Evolutionary conservation across 306 rosid species (phyloP), one percentile per base, ranked within the genome.

Genomic region (Clitoria ternatea): DNA sequence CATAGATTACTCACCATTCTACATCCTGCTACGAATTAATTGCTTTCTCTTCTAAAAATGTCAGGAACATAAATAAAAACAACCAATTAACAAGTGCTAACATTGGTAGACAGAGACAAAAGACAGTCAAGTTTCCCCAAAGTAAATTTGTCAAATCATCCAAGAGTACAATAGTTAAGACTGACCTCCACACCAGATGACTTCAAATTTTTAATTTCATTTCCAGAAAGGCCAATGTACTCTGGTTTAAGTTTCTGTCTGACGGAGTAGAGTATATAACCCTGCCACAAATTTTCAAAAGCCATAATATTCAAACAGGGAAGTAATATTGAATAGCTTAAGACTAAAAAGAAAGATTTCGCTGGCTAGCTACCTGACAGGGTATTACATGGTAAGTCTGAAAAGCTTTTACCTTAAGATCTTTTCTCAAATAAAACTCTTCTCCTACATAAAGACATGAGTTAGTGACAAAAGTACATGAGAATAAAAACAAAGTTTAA

Each of bases 121-220:
- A 6, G 19, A 49, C 23, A 37, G 35, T 43, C 29, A 23, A 29
- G 69, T 53, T 60, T 59, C 20, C 66, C 39, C 65, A 10, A 60
- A n/a, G 42, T 39, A 61, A 49, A 40, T 63, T 70, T 57, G 12
- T 22, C 42, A 59, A 70, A 74, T 48, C 50, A 39, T 54, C 20
- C n/a, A 84, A 22, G 44, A 72, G 61, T 67, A 35, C 10, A 66
- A 66, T 15, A 59, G 59, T 47, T 48, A 78, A 75, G 77, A 84
- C 97, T 75, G 40, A 93, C 98, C 98, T 90, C 94, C 75, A 81
- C 92, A 67, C 96, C 92, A 47, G 92, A 85, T 6, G 60, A 81
- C 84, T 89, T 91, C 84, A 88, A 79, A 27, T 67, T 67, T 80
- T 93, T 93, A 50, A 90, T 93, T 77, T 87, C 88, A 32, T 79